These are phyloP conservation scores for Ogataea methylovora DNA, from an alignment of 805 yeast genomes.

Conservation along the genomic window DNA sequence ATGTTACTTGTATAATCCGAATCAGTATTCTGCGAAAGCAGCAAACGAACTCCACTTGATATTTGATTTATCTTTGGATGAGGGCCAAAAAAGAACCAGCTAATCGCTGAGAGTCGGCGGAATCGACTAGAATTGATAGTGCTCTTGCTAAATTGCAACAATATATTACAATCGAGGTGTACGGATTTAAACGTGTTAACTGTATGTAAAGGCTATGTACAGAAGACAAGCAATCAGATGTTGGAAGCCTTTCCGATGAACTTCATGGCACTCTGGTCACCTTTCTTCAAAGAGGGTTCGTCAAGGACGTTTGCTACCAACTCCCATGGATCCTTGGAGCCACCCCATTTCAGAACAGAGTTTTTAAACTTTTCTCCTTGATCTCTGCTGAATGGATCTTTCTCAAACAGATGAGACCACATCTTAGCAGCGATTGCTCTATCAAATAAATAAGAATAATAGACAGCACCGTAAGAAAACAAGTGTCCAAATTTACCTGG, in stretches of 20 bases:
- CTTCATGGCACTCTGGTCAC: constrained; percentile 68
- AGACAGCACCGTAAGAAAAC: constrained; percentile 89
- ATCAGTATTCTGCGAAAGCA: background rate
- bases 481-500: constrained; percentile 92
- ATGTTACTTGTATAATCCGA: no score
- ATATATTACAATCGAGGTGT: no score
- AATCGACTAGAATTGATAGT: no score
- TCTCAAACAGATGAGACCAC: constrained; percentile 65
- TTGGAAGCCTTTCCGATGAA: constrained; percentile 29
- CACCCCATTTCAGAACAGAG: constrained; percentile 86
- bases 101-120: no score
- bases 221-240: no score
- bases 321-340: constrained; percentile 82
- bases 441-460: constrained; percentile 86
- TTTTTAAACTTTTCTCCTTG: constrained; percentile 74
- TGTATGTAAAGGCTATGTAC: no score
- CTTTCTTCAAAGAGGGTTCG: constrained; percentile 48
- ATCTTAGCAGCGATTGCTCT: constrained; percentile 85
- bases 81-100: no score
- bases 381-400: constrained; percentile 60
- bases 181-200: no score
- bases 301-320: constrained; percentile 77
- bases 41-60: no score
- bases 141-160: no score
- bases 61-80: no score